Evolutionary conservation across 805 yeast species (phyloP).

Genomic region (Tetrapisispora pingtungensis): DNA sequence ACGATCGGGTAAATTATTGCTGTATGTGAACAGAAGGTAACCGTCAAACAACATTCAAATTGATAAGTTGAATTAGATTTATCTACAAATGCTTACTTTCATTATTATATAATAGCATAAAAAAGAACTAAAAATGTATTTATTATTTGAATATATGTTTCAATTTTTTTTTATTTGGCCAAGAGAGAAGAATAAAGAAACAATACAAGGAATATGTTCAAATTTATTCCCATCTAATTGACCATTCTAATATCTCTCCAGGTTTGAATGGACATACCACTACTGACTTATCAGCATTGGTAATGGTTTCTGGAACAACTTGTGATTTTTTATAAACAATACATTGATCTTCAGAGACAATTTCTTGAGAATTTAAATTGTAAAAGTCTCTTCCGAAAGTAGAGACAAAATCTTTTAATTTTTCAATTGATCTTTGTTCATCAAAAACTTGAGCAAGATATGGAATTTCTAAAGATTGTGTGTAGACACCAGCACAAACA

Average conservation of each 20-base stretch:
- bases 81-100: too few species aligned
- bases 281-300: slow-evolving; percentile 32
- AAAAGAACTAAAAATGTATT: neutral
- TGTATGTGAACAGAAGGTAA: too few species aligned
- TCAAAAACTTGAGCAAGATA: slow-evolving; percentile 86
- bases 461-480: slow-evolving; percentile 73
- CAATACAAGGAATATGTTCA: too few species aligned
- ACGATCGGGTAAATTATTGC: too few species aligned
- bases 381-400: slow-evolving; percentile 68
- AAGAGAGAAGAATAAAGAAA: too few species aligned
- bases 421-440: slow-evolving; percentile 47
- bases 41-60: too few species aligned
- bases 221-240: slow-evolving; percentile 51
- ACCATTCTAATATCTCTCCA: slow-evolving; percentile 64
- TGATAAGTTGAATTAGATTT: too few species aligned
- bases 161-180: too few species aligned
- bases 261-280: slow-evolving; percentile 80
- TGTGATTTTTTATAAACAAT: slow-evolving; percentile 45
- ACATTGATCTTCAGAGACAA: slow-evolving; percentile 39
- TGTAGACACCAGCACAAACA: slow-evolving; percentile 97
- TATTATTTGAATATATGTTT: too few species aligned
- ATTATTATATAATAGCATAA: too few species aligned
- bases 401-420: slow-evolving; percentile 64
- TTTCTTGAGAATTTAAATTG: slow-evolving; percentile 37
- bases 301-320: slow-evolving; percentile 49